Conservation (phyloP, 1,284 basidiomycete genomes). For the Apiotrichum veenhuisii region DNA sequence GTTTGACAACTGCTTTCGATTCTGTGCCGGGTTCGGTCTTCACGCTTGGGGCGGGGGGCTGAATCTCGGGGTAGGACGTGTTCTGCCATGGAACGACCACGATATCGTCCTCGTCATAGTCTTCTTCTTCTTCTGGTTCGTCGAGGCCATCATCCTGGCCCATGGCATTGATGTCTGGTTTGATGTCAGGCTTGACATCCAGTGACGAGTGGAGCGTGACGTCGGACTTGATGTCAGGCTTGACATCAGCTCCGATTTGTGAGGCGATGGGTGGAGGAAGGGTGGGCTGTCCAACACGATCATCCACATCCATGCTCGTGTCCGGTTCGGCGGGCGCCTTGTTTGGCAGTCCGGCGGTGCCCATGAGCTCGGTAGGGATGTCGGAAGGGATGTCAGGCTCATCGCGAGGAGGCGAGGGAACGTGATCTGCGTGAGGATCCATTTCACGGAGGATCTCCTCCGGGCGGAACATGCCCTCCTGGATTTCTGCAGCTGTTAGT, state of each 20-base stretch:
- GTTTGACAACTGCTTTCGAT: background rate
- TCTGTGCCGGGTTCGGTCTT: constrained; percentile 13
- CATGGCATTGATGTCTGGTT: background rate
- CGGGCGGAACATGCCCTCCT: background rate
- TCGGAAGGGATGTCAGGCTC: background rate
- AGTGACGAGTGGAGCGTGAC: no score
- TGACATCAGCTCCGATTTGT: background rate
- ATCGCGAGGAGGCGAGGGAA: background rate
- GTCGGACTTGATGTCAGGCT: background rate
- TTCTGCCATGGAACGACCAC: background rate
- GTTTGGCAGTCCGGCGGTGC: background rate
- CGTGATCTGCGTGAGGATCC: background rate
- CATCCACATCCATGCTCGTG: background rate
- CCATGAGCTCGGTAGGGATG: background rate
- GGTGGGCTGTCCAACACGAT: background rate
- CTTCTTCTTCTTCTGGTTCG: constrained; percentile 25
- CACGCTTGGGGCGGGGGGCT: background rate
- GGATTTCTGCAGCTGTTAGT: background rate
- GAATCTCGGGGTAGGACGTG: background rate
- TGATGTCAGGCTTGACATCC: background rate
- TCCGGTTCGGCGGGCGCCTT: no score
- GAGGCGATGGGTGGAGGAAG: background rate
- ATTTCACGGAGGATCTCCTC: background rate
- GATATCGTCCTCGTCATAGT: constrained; percentile 16
- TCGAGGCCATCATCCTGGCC: constrained; percentile 9